phyloP scores from a whole-genome alignment of 495 filamentous ascomycete genomes.

The Aspergillus biplanus region DNA sequence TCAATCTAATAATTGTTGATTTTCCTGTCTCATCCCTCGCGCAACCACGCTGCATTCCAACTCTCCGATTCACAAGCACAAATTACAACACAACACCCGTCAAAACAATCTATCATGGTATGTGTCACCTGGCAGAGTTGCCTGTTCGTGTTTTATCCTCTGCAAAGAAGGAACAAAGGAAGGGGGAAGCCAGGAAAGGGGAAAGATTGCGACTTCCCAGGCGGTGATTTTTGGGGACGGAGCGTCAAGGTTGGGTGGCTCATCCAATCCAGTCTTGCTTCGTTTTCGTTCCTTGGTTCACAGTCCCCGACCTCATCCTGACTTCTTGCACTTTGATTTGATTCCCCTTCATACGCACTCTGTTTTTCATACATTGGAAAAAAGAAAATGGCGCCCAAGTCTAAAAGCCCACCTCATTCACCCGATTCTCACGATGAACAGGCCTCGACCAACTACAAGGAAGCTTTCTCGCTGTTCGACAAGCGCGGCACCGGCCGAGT shows the following conservation, averaged over 20 bases:
- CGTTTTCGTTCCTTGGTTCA: constrained; percentile 4
- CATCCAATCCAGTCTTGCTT: constrained; percentile 1
- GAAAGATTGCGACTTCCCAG: background rate
- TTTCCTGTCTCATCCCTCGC: background rate
- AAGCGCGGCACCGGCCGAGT: constrained; percentile 95
- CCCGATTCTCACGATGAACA: constrained; percentile 51
- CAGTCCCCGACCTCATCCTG: background rate
- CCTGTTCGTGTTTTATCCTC: background rate
- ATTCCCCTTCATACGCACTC: too few relatives aligned
- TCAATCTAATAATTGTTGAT: constrained; percentile 2
- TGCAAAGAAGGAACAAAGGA: constrained; percentile 1
- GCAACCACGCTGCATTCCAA: constrained; percentile 5
- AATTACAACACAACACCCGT: background rate
- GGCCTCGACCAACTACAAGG: constrained; percentile 99
- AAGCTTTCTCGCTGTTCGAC: constrained; percentile 99
- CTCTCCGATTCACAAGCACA: background rate
- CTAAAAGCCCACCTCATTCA: constrained; percentile 18
- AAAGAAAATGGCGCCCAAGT: constrained; percentile 12
- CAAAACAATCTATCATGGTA: constrained; percentile 8
- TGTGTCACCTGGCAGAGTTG: background rate
- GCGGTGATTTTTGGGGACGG: background rate
- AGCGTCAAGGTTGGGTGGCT: constrained; percentile 2
- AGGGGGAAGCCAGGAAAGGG: background rate
- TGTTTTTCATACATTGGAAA: background rate
- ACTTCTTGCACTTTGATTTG: background rate